Evolutionary conservation across 148 eudicot genomes (phyloP), one percentile per base, ranked within the genome.

Genomic region (Camellia lanceoleosa): DNA sequence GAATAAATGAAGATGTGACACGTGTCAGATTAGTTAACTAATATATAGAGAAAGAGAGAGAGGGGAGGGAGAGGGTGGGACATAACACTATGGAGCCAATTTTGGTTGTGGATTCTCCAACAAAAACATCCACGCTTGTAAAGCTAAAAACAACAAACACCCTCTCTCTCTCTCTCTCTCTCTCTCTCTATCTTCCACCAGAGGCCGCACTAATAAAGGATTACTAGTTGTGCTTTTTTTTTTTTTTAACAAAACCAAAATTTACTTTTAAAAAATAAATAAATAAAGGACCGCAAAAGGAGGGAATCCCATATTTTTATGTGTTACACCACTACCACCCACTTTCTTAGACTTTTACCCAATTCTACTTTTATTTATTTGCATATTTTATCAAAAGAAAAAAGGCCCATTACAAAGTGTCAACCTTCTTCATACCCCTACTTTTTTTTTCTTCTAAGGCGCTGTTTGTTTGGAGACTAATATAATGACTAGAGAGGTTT

Each of bases 41-140:
- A 16, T 30, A 60, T 30, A 76, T 44, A 56, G 71, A 54, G 62
- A 3, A 0, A 15, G 3, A 13, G 5, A 41, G n/a, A 41, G 18
- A 14, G 38, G 38, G 38, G 38, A 30, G 38, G 87, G 82, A 49
- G 71, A 67, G 77, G 77, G 82, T 78, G 91, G 91, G 90, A 38
- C 84, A 80, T 81, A 15, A 83, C 82, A 75, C 76, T 81, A 88
- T 88, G 90, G 83, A 87, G 89, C 82, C 82, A 87, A 30, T 30
- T 82, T 80, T 84, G 84, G 79, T 85, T 88, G 92, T 92, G 89
- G 94, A 92, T 89, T 88, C 92, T 88, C 94, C 95, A 90, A 93
- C 95, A 86, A 89, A 90, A 85, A 81, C 83, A 89, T 78, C 87
- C 95, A 93, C 98, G 95, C 98, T 90, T 90, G 84, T 79, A 90